Evolutionary conservation across 2,329 filamentous ascomycete genomes (phyloP), one percentile per base, ranked within the genome.

Genomic region (Paecilomyces variotii): DNA sequence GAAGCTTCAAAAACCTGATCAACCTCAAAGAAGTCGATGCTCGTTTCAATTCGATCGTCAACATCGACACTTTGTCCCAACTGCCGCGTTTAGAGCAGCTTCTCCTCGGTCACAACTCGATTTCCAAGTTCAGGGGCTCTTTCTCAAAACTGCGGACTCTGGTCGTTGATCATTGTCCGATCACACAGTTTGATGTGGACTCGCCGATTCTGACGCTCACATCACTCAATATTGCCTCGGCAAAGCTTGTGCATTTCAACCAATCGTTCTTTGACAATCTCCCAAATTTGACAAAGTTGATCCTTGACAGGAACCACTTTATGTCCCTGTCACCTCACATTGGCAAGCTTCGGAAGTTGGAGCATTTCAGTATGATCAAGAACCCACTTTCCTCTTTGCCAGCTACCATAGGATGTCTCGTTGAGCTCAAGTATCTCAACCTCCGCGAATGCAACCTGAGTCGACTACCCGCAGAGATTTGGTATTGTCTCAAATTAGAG

Each of bases 281-380:
- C 76, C 84, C 89, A 7, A 94, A 91, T 66, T 75, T 99, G 52
- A 90, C 93, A 59, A 91, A 92, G 67, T 82, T 99, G 25, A 87
- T 93, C 19, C 80, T 99, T 57, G 93, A 97, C 75, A 92, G 90
- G 71, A 99, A 99, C 68, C 95, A 97, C 71, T 95, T 99, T 66
- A 91, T 94, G 0, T 93, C 90, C 0, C 78, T 99, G 26, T 94
- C 93, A 0, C 82, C 85, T 57, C 88, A 95, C 61, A 89, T 99
- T 60, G 92, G 93, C 14, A 89, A 88, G 62, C 78, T 99, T 52
- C 85, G 84, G 62, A 89, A 86, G 64, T 79, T 99, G 30, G 92
- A 97, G 69, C 87, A 96, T 72, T 88, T 99, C 69, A 97, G 91
- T 74, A 91, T 97, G 63, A 91, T 92, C 45, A 90, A 93, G 73